Percentiles rank a stretch among this genome's conserved stretches.
These are phyloP conservation scores for Pyricularia pennisetigena DNA, from an alignment of 2,329 filamentous ascomycete species.

Conservation along the genomic window DNA sequence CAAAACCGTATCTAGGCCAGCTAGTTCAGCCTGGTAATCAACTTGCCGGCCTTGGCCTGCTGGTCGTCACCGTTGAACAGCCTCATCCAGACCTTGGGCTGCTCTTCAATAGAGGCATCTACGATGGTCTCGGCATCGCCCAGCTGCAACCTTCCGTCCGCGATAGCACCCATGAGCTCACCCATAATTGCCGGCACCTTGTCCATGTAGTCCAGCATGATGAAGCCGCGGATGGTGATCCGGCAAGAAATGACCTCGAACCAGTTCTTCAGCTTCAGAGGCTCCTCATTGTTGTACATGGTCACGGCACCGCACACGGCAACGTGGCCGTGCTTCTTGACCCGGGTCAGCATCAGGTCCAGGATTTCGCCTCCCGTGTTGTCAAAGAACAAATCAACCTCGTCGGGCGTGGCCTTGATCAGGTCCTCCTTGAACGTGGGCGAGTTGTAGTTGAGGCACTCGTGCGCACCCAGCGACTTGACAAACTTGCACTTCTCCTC, in stretches of 20 bases:
- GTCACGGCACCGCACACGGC: conserved; percentile 31
- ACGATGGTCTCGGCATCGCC: conserved; percentile 15
- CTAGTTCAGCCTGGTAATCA: conserved; percentile 14
- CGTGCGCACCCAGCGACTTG: conserved; percentile 37
- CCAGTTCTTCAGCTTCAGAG: conserved; percentile 27
- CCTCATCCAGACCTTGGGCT: conserved; percentile 18
- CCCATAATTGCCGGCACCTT: conserved; percentile 14
- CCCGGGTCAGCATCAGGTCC: conserved; percentile 30
- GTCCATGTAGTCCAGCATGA: conserved; percentile 27
- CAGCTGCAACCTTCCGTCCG: conserved; percentile 15
- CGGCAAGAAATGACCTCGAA: conserved; percentile 30
- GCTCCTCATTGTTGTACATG: conserved; percentile 26
- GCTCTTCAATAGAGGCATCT: conserved; percentile 17
- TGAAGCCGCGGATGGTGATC: conserved; percentile 30
- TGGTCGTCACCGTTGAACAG: conserved; percentile 13
- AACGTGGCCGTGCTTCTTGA: conserved; percentile 28
- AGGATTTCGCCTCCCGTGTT: conserved; percentile 38
- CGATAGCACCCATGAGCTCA: conserved; percentile 15
- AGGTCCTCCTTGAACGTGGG: conserved; percentile 34
- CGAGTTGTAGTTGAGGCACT: conserved; percentile 44
- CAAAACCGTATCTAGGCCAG: background rate
- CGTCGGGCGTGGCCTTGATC: conserved; percentile 32
- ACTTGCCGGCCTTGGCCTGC: conserved; percentile 15
- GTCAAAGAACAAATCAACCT: conserved; percentile 41
- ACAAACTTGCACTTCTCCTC: conserved; percentile 43